Percentiles rank a stretch among this genome's conserved stretches.
These are phyloP conservation scores for Echium plantagineum DNA, from an alignment of 257 asterid genomes.

Conservation along the genomic window DNA sequence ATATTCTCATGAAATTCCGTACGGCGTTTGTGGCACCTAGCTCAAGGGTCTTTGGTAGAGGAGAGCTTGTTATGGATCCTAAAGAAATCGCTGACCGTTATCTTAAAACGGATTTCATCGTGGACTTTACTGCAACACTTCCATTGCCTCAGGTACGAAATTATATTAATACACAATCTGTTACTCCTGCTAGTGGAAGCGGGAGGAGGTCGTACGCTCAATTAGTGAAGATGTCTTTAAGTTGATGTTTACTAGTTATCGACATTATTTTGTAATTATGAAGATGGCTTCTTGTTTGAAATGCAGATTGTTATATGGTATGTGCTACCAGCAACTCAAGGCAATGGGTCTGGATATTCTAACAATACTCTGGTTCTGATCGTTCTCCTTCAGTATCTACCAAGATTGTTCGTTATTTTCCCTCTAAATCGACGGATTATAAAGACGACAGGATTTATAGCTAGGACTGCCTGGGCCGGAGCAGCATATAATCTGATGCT, in stretches of 20 bases:
- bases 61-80: slow-evolving; percentile 87
- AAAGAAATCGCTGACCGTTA: slow-evolving; percentile 48
- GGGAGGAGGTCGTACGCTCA: too few relatives aligned
- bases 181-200: too few relatives aligned
- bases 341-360: slow-evolving; percentile 50
- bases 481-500: slow-evolving; percentile 93
- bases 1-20: slow-evolving; percentile 71
- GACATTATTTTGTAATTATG: too few relatives aligned
- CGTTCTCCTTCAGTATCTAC: slow-evolving; percentile 79
- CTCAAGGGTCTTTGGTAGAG: slow-evolving; percentile 86
- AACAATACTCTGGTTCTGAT: slow-evolving; percentile 82
- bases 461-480: slow-evolving; percentile 97
- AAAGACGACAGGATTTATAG: slow-evolving; percentile 78
- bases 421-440: slow-evolving; percentile 70
- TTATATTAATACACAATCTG: too few relatives aligned
- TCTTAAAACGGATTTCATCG: slow-evolving; percentile 53
- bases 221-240: too few relatives aligned
- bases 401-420: slow-evolving; percentile 61
- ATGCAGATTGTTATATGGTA: slow-evolving; percentile 68
- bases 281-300: slow-evolving; percentile 1
- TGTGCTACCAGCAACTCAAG: slow-evolving; percentile 65
- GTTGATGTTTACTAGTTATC: too few relatives aligned
- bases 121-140: slow-evolving; percentile 69
- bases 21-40: slow-evolving; percentile 83
- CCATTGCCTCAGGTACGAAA: slow-evolving; percentile 69